Evolutionary conservation across 805 yeast genomes (phyloP).

Genomic region (Candida tallmaniae): DNA sequence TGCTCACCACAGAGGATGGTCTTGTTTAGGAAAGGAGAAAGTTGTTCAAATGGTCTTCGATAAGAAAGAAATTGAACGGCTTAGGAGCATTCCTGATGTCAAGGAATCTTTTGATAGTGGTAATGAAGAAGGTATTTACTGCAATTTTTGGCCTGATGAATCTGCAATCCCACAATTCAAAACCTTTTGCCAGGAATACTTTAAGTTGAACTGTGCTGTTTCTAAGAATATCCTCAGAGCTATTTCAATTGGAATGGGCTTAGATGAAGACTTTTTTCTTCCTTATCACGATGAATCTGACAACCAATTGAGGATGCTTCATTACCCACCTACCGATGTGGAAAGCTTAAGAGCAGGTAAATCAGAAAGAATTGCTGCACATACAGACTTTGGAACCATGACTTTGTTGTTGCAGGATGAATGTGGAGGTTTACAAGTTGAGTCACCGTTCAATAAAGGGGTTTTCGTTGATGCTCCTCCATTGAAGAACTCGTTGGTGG

Average conservation of each 20-base stretch:
- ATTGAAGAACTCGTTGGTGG: slow-evolving; percentile 9
- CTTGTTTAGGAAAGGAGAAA: slow-evolving; percentile 18
- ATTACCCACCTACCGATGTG: slow-evolving; percentile 11
- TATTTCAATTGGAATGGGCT: slow-evolving; percentile 6
- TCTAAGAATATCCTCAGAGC: slow-evolving; percentile 5
- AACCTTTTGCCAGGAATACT: slow-evolving; percentile 14
- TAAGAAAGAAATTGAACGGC: slow-evolving; percentile 19
- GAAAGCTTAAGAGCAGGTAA: slow-evolving; percentile 7
- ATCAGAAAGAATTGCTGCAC: slow-evolving; percentile 11
- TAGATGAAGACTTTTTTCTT: slow-evolving; percentile 10
- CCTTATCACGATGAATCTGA: slow-evolving; percentile 9
- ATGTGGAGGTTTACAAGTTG: slow-evolving; percentile 10
- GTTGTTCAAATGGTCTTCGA: slow-evolving; percentile 19
- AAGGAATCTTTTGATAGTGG: slow-evolving; percentile 14
- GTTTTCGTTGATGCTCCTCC: slow-evolving; percentile 12
- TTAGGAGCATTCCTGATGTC: slow-evolving; percentile 12
- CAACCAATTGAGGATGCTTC: slow-evolving; percentile 8
- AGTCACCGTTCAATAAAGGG: slow-evolving; percentile 10
- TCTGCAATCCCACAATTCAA: slow-evolving; percentile 19
- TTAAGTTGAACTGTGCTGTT: slow-evolving; percentile 15
- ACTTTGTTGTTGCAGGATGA: slow-evolving; percentile 11
- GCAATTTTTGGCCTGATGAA: slow-evolving; percentile 23
- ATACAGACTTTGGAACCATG: slow-evolving; percentile 12
- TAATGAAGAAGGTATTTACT: slow-evolving; percentile 13
- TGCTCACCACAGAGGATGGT: slow-evolving; percentile 12